Conservation (phyloP, 176 grass and related monocot genomes). For the Phyllostachys edulis region DNA sequence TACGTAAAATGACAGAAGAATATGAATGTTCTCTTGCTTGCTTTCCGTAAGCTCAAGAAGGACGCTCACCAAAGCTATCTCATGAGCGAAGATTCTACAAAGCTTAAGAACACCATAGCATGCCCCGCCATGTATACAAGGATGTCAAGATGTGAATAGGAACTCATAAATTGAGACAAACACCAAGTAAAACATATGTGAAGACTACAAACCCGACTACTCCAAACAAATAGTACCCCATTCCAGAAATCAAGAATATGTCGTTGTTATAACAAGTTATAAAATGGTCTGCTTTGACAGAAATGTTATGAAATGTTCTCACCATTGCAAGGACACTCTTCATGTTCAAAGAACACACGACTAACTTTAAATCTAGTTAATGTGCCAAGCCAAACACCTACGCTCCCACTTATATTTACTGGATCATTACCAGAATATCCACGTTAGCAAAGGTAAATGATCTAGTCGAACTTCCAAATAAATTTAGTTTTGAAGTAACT, state of each 20-base stretch:
- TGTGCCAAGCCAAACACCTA: neutral
- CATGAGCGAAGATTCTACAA: no score
- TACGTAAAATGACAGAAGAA: no score
- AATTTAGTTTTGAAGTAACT: neutral
- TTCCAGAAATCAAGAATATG: neutral
- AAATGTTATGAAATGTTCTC: neutral
- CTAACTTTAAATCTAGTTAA: neutral
- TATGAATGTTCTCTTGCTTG: no score
- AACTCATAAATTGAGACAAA: no score
- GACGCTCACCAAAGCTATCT: no score
- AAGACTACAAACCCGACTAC: no score
- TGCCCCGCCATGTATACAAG: no score
- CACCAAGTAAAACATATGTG: no score
- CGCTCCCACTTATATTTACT: neutral
- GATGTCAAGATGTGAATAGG: no score
- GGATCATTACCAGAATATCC: neutral
- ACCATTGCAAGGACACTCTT: neutral
- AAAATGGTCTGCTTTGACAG: neutral
- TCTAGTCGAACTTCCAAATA: neutral
- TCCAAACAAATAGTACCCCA: neutral
- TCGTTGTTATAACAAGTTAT: neutral
- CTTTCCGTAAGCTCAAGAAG: no score
- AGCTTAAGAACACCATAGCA: no score
- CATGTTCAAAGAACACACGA: neutral
- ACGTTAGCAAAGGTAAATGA: neutral